These are phyloP conservation scores for Halteria grandinella DNA, from an alignment of 73 alveolate genomes.

Conservation along the genomic window DNA sequence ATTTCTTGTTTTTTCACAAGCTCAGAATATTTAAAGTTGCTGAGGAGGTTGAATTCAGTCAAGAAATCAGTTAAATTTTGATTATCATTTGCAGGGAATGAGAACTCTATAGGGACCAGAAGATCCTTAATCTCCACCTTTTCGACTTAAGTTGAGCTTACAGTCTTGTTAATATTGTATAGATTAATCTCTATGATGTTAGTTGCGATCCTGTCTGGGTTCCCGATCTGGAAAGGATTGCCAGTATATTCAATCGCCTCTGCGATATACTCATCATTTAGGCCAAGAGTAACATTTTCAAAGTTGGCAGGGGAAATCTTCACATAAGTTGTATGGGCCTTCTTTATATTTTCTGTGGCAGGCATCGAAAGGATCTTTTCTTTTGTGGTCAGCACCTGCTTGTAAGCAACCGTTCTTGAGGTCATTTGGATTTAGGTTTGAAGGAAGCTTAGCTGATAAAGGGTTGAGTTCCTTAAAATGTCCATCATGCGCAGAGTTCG, in stretches of 20 bases:
- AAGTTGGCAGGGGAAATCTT: slow-evolving; percentile 3
- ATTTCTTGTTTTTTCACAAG: too few relatives aligned
- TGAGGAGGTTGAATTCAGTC: too few relatives aligned
- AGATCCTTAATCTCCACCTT: too few relatives aligned
- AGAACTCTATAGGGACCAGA: too few relatives aligned
- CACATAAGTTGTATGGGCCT: background rate
- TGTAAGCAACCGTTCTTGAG: slow-evolving; percentile 27
- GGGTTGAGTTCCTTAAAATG: background rate
- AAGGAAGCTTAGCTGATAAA: background rate
- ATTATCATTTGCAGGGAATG: too few relatives aligned
- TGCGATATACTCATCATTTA: slow-evolving; percentile 1
- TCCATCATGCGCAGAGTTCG: background rate
- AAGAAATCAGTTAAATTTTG: too few relatives aligned
- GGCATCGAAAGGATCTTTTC: background rate
- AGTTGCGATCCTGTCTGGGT: background rate
- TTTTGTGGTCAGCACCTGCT: background rate
- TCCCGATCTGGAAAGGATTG: background rate
- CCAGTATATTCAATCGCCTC: slow-evolving; percentile 19
- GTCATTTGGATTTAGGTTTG: slow-evolving; percentile 4
- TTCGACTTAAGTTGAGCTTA: too few relatives aligned
- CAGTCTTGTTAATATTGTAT: too few relatives aligned
- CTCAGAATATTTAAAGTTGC: too few relatives aligned
- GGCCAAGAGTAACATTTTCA: background rate
- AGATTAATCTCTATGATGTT: background rate
- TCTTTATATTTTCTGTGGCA: background rate